Percentiles rank a stretch among this genome's conserved stretches.
phyloP scores from a whole-genome alignment of 805 yeast species.

The Candida koratica region DNA sequence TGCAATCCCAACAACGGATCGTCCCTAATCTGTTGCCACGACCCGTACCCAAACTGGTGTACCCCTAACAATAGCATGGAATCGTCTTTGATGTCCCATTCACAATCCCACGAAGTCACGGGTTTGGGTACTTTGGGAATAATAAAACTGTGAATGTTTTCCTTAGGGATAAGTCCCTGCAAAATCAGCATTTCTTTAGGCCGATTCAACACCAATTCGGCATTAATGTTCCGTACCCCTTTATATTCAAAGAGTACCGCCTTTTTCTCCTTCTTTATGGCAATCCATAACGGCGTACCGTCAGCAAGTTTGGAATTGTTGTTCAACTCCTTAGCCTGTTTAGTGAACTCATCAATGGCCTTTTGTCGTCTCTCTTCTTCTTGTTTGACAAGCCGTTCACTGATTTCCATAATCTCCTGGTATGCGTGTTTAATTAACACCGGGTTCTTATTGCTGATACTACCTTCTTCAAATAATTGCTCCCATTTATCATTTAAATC shows the following conservation, averaged over 20 bases:
- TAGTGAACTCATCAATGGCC: constrained; percentile 55
- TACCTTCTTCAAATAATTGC: constrained; percentile 83
- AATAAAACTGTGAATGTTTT: constrained; percentile 57
- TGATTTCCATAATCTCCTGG: constrained; percentile 60
- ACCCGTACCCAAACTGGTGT: constrained; percentile 89
- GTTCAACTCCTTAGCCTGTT: constrained; percentile 43
- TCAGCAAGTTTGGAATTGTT: constrained; percentile 34
- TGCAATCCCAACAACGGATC: constrained; percentile 87
- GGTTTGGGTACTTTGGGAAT: constrained; percentile 65
- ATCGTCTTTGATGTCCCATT: constrained; percentile 82
- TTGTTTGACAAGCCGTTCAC: constrained; percentile 56
- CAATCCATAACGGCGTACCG: constrained; percentile 49
- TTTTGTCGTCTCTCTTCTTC: constrained; percentile 63
- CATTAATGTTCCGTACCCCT: constrained; percentile 85
- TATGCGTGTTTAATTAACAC: constrained; percentile 72
- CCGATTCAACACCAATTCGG: constrained; percentile 78
- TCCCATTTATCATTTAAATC: constrained; percentile 76
- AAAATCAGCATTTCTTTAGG: constrained; percentile 79
- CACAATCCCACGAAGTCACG: constrained; percentile 87
- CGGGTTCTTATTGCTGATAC: constrained; percentile 78
- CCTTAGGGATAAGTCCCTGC: constrained; percentile 47
- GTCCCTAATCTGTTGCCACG: constrained; percentile 92
- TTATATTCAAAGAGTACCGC: constrained; percentile 86
- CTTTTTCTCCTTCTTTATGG: constrained; percentile 77
- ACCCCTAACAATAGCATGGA: constrained; percentile 84